Evolutionary conservation across 495 filamentous ascomycete species (phyloP).

Genomic region (Clohesyomyces aquaticus): DNA sequence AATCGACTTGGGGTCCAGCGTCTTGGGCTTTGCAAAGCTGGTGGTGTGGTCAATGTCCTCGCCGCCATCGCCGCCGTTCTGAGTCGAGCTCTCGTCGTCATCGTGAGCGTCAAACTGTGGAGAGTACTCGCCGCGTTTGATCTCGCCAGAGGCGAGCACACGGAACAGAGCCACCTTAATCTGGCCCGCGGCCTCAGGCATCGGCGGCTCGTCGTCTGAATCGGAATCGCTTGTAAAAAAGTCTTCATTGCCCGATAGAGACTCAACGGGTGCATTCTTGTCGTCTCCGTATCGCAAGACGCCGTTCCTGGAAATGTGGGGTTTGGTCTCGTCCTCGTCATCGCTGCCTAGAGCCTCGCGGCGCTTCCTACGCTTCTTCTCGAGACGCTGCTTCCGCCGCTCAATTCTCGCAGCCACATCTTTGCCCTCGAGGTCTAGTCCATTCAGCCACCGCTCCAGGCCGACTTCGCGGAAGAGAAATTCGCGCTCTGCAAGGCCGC

Average conservation of each 20-base stretch:
- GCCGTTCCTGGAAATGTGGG: slow-evolving; percentile 48
- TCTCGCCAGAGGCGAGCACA: slow-evolving; percentile 92
- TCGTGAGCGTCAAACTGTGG: slow-evolving; percentile 98
- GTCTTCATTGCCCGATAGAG: slow-evolving; percentile 72
- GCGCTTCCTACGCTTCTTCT: slow-evolving; percentile 77
- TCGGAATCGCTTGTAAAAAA: slow-evolving; percentile 66
- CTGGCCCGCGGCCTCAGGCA: slow-evolving; percentile 92
- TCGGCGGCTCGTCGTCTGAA: slow-evolving; percentile 79
- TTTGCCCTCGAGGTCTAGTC: slow-evolving; percentile 83
- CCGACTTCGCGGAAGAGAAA: slow-evolving; percentile 98
- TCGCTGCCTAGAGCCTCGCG: slow-evolving; percentile 47
- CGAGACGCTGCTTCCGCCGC: slow-evolving; percentile 80
- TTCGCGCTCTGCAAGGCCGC: slow-evolving; percentile 92
- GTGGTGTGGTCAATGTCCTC: slow-evolving; percentile 94
- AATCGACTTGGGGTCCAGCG: slow-evolving; percentile 93
- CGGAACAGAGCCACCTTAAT: slow-evolving; percentile 98
- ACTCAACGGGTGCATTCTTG: slow-evolving; percentile 70
- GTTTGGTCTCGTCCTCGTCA: slow-evolving; percentile 53
- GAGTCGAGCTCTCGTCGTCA: slow-evolving; percentile 69
- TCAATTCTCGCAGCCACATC: slow-evolving; percentile 88
- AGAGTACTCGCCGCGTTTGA: slow-evolving; percentile 95
- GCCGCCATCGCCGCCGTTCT: slow-evolving; percentile 53
- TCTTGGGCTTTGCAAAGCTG: slow-evolving; percentile 97
- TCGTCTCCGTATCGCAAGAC: slow-evolving; percentile 80
- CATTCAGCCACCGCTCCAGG: slow-evolving; percentile 92